A percentile compares a stretch with the other conserved stretches of the same genome.
Evolutionary conservation across 352 stramenopile species (phyloP).

Genomic region (Blastocystis sp.): DNA sequence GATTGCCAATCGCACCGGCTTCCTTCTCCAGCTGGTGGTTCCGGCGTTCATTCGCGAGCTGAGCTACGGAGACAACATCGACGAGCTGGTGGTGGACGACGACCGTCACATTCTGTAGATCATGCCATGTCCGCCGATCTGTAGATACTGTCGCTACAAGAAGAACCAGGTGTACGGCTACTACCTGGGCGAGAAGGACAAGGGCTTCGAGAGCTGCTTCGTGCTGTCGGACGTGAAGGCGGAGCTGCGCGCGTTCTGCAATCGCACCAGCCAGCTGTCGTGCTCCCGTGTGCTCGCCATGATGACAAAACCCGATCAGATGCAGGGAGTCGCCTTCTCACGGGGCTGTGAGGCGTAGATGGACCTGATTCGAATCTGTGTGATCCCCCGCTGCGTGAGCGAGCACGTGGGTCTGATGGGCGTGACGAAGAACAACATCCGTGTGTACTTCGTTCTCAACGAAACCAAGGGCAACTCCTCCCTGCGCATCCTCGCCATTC

Average conservation of each 20-base stretch:
- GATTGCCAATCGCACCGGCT: slow-evolving; percentile 61
- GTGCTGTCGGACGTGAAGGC: neutral
- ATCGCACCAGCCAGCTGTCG: neutral
- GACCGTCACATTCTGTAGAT: slow-evolving; percentile 24
- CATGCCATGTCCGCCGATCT: neutral
- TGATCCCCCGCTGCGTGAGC: neutral
- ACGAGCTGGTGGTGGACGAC: slow-evolving; percentile 40
- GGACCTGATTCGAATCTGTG: neutral
- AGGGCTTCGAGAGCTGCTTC: slow-evolving; percentile 36
- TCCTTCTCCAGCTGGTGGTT: slow-evolving; percentile 32
- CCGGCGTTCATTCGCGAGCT: slow-evolving; percentile 44
- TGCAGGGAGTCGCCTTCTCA: neutral
- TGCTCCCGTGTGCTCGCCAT: neutral
- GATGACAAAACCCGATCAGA: neutral
- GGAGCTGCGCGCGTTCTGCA: neutral
- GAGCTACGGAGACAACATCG: slow-evolving; percentile 55
- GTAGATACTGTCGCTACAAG: slow-evolving; percentile 41
- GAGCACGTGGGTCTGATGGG: slow-evolving; percentile 39
- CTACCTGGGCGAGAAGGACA: slow-evolving; percentile 41
- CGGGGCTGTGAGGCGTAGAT: neutral
- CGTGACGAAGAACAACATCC: slow-evolving; percentile 25
- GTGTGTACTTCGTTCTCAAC: slow-evolving; percentile 11
- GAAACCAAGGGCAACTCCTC: neutral
- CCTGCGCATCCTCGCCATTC: neutral
- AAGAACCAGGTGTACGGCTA: slow-evolving; percentile 50